A percentile compares a stretch with the other conserved stretches of the same genome.
Conservation (phyloP, 805 yeast species). For the Monosporozyma solicola region DNA sequence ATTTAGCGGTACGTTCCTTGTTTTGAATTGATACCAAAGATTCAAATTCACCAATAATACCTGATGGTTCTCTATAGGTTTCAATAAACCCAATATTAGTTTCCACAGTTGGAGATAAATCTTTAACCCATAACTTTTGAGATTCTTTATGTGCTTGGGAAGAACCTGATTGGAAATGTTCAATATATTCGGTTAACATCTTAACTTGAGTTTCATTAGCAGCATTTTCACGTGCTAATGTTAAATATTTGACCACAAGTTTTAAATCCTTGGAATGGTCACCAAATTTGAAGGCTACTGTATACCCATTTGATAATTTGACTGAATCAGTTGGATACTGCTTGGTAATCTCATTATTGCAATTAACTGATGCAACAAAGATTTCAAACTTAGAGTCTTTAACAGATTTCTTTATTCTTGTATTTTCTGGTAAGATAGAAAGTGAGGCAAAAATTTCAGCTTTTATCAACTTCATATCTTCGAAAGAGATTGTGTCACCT, state of each 20-base stretch:
- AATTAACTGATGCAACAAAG: conserved; percentile 57
- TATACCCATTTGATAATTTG: conserved; percentile 33
- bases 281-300: conserved; percentile 56
- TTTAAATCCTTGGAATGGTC: conserved; percentile 64
- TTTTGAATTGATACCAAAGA: conserved; percentile 86
- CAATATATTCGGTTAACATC: conserved; percentile 58
- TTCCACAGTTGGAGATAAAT: conserved; percentile 67
- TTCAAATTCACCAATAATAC: conserved; percentile 92
- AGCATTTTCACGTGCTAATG: conserved; percentile 48
- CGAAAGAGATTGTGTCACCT: conserved; percentile 39
- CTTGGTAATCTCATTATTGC: conserved; percentile 37
- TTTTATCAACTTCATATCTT: conserved; percentile 60
- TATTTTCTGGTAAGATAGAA: conserved; percentile 55
- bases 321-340: conserved; percentile 41
- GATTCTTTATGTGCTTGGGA: conserved; percentile 79
- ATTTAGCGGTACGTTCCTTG: conserved; percentile 75
- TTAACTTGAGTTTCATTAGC: conserved; percentile 65
- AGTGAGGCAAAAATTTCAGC: conserved; percentile 23
- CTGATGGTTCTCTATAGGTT: conserved; percentile 87
- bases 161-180: conserved; percentile 71
- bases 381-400: conserved; percentile 41
- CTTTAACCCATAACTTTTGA: conserved; percentile 82
- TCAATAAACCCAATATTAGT: conserved; percentile 87
- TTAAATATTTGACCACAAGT: conserved; percentile 46
- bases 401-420: conserved; percentile 53